Evolutionary conservation across 2,329 filamentous ascomycete genomes (phyloP).

Genomic region (Claviceps maximensis): DNA sequence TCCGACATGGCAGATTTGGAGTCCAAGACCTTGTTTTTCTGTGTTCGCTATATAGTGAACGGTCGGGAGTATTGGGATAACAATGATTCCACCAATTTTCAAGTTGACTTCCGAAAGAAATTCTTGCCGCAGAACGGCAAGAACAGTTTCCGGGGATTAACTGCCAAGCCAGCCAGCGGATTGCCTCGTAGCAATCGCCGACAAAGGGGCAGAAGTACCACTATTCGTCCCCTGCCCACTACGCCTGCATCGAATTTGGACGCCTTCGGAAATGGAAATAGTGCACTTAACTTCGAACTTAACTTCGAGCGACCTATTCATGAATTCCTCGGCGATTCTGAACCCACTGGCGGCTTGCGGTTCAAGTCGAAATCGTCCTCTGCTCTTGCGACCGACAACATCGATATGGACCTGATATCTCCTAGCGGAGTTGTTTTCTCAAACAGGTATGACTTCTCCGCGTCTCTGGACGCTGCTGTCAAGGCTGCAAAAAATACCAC

Average conservation of each 20-base stretch:
- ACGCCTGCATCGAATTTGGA: conserved; percentile 45
- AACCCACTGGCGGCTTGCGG: conserved; percentile 40
- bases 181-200: conserved; percentile 57
- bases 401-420: conserved; percentile 36
- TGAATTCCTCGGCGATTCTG: conserved; percentile 51
- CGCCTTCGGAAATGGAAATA: conserved; percentile 55
- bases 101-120: conserved; percentile 85
- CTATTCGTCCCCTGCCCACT: conserved; percentile 40
- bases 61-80: conserved; percentile 93
- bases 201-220: conserved; percentile 19
- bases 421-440: conserved; percentile 66
- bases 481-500: conserved; percentile 54
- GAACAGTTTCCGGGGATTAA: conserved; percentile 35
- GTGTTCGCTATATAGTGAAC: conserved; percentile 73
- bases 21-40: conserved; percentile 84
- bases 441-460: conserved; percentile 89
- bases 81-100: conserved; percentile 77
- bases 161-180: conserved; percentile 35
- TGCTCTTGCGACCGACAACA: conserved; percentile 50
- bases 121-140: conserved; percentile 48
- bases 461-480: conserved; percentile 76
- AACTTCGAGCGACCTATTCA: conserved; percentile 47
- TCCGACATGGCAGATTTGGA: conserved; percentile 85
- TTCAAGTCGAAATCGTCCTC: conserved; percentile 56
- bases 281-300: conserved; percentile 42